A percentile compares a stretch with the other conserved stretches of the same genome.
Conservation (phyloP, 2,329 filamentous ascomycete species). For the Ophiostoma himal-ulmi region DNA sequence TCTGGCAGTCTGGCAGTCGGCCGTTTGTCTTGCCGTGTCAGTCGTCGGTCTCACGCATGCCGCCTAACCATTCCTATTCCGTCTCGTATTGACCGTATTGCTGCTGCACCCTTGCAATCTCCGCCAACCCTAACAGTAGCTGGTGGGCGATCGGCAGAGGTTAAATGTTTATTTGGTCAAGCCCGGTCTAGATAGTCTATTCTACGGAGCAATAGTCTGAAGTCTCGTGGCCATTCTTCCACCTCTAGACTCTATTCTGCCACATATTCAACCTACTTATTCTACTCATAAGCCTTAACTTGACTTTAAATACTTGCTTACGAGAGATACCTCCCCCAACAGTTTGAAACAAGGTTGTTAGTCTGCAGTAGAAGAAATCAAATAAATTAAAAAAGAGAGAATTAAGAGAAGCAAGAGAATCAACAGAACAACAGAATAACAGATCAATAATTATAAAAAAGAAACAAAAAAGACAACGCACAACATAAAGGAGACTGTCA, state of each 20-base stretch:
- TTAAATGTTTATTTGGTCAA: not conserved
- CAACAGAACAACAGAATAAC: too few species aligned
- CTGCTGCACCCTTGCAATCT: slow-evolving; percentile 6
- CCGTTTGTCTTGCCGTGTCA: not conserved
- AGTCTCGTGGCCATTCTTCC: not conserved
- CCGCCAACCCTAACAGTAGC: not conserved
- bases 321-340: not conserved
- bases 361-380: not conserved
- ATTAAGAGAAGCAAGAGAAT: not conserved
- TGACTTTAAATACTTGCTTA: not conserved
- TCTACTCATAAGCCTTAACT: not conserved
- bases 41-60: not conserved
- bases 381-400: not conserved
- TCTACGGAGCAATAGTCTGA: too few species aligned
- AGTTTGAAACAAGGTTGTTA: not conserved
- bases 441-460: too few species aligned
- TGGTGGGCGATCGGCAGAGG: not conserved
- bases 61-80: slow-evolving; percentile 12
- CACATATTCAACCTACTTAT: too few species aligned
- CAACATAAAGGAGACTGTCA: not conserved
- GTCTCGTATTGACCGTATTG: slow-evolving; percentile 8
- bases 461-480: not conserved
- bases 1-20: too few species aligned
- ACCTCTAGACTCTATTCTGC: not conserved
- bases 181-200: too few species aligned